Evolutionary conservation across 495 filamentous ascomycete species (phyloP).

Genomic region (Trichoderma parareesei): DNA sequence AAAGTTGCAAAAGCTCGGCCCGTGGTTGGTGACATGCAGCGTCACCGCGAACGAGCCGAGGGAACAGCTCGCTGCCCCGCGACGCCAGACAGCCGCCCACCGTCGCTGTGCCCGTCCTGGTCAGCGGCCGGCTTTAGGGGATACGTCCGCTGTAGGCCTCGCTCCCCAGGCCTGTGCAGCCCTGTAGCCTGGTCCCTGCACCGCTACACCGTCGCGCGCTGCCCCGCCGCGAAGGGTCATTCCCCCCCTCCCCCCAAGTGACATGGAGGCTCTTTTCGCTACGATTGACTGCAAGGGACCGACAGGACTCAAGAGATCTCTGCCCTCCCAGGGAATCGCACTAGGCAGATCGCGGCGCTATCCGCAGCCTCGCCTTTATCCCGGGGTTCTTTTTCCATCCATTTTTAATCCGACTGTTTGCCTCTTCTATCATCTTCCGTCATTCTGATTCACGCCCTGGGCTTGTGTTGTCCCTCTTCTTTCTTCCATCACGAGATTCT

Average conservation of each 20-base stretch:
- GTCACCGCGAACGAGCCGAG: background rate
- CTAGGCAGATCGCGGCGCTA: slow-evolving; percentile 6
- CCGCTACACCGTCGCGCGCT: background rate
- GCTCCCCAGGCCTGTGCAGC: background rate
- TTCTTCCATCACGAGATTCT: background rate
- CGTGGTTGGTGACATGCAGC: background rate
- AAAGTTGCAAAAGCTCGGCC: no score
- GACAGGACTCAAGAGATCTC: background rate
- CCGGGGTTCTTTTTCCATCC: background rate
- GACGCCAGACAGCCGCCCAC: background rate
- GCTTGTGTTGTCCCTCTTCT: background rate
- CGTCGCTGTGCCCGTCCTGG: background rate
- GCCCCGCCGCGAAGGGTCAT: background rate
- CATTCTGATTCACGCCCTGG: background rate
- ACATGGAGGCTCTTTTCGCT: background rate
- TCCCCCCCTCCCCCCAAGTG: no score
- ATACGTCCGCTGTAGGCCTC: background rate
- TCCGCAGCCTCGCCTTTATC: background rate
- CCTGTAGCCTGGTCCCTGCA: background rate
- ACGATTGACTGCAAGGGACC: background rate
- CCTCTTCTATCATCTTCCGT: background rate
- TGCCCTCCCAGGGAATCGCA: background rate
- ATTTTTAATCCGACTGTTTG: background rate
- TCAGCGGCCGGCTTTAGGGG: background rate
- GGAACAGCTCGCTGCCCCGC: background rate